Evolutionary conservation across 768 basidiomycete species (phyloP), one percentile per base, ranked within the genome.

Genomic region (Termitomyces sp.): DNA sequence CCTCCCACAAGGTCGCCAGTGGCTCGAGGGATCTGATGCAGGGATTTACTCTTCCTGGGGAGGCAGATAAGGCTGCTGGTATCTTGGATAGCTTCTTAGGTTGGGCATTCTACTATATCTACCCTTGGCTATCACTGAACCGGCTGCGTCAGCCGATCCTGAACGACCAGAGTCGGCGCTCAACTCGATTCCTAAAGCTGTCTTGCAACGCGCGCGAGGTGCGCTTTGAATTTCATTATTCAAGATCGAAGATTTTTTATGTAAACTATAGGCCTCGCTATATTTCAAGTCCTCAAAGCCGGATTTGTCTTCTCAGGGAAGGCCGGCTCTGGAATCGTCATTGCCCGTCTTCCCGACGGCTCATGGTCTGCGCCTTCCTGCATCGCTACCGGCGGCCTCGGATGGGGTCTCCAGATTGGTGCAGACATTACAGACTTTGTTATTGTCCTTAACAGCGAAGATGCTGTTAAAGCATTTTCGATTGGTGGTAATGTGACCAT

Each of bases 351-450:
- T 44, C 90, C 92, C 9, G 94, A 98, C 66, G 96, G 96, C 63
- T 94, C 92, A 10, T 97, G 94, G 94, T 93, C 90, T 48, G 96
- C 96, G 1, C 96, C 96, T 3, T 94, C 91, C 24, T 98, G 95
- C 75, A 96, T 98, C 67, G 95, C 92, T 31, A 98, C 94, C 0
- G 95, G 91, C 18, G 96, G 96, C 36, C 81, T 95, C 12, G 93
- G 94, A 16, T 93, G 93, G 89, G 93, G 93, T 32, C 85, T 95
- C 43, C 96, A 98, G 73, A 92, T 96, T 56, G 95, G 95, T 48
- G 95, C 95, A 3, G 95, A 97, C 74, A 83, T 95, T 69, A 90
- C 87, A 47, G 94, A 98, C 69, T 97, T 98, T 63, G 95, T 99
- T 57, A 86, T 98, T 69, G 94, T 99, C 39, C 87, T 98, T 66